Percentiles rank a stretch among this genome's conserved stretches.
Conservation (phyloP, 306 rosid species). For the Abrus pulchellus region DNA sequence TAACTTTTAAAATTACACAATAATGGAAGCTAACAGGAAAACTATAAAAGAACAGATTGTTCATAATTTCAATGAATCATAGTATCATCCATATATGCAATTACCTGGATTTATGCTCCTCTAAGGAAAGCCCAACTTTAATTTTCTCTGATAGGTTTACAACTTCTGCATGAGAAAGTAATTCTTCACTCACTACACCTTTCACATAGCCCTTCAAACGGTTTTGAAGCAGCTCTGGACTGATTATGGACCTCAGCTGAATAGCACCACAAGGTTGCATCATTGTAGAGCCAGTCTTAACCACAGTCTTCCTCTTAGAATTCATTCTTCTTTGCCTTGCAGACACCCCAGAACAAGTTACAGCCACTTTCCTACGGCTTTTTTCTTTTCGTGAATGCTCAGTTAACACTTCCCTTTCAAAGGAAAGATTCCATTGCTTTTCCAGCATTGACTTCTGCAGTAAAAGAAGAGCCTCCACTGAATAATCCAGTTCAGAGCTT, state of each 20-base stretch:
- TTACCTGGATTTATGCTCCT: conserved; percentile 85
- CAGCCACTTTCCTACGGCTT: conserved; percentile 54
- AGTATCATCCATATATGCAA: conserved; percentile 31
- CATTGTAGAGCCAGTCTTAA: conserved; percentile 45
- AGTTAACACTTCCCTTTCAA: conserved; percentile 55
- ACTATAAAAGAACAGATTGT: conserved; percentile 7
- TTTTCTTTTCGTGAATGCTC: conserved; percentile 47
- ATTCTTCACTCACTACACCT: conserved; percentile 73
- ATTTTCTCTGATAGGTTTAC: conserved; percentile 82
- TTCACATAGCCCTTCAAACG: conserved; percentile 80
- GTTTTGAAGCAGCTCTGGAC: conserved; percentile 66
- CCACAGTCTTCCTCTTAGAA: conserved; percentile 56
- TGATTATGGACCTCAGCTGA: conserved; percentile 57
- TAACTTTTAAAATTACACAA: conserved; percentile 9
- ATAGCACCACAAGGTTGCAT: conserved; percentile 55
- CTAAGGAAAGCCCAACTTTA: conserved; percentile 80
- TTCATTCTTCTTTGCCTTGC: conserved; percentile 91
- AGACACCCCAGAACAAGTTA: conserved; percentile 96
- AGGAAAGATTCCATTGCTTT: conserved; percentile 94
- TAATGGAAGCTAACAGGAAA: not conserved
- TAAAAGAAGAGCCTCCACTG: conserved; percentile 88
- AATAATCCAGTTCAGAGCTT: conserved; percentile 64
- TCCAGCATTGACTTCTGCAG: conserved; percentile 95
- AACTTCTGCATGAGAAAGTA: conserved; percentile 93
- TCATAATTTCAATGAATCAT: not conserved